These are phyloP conservation scores for Pezicula carpinea DNA, from an alignment of 2,329 filamentous ascomycete genomes.

Conservation along the genomic window DNA sequence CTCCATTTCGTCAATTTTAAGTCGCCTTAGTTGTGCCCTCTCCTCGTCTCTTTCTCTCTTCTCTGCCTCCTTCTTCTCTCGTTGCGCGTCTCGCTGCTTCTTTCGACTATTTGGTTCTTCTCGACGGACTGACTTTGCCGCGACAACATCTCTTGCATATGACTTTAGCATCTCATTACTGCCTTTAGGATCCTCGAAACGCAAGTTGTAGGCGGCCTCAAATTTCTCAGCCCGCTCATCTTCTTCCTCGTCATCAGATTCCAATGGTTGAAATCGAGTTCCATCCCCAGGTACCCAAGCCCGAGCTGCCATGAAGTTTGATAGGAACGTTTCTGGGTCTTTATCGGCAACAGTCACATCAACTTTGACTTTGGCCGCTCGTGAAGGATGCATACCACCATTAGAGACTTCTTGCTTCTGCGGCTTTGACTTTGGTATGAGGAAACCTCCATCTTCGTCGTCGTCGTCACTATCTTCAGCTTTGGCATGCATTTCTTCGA, in stretches of 20 bases:
- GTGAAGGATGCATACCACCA: conserved; percentile 52
- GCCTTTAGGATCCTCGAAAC: conserved; percentile 87
- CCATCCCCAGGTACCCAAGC: conserved; percentile 76
- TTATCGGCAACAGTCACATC: conserved; percentile 76
- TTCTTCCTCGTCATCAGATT: conserved; percentile 78
- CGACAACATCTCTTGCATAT: conserved; percentile 82
- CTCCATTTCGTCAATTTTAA: conserved; percentile 89
- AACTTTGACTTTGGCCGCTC: conserved; percentile 44
- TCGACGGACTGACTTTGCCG: conserved; percentile 77
- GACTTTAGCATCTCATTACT: conserved; percentile 84
- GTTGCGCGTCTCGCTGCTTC: conserved; percentile 73
- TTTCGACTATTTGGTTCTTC: conserved; percentile 76
- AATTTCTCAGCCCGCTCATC: conserved; percentile 76
- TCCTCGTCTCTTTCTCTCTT: conserved; percentile 74
- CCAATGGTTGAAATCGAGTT: conserved; percentile 72
- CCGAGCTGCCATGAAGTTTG: conserved; percentile 87
- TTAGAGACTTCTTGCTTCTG: conserved; percentile 23
- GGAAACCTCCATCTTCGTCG: conserved; percentile 56
- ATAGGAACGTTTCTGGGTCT: conserved; percentile 88
- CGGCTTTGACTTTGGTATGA: conserved; percentile 62
- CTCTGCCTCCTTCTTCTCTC: conserved; percentile 71
- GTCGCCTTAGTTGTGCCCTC: conserved; percentile 74
- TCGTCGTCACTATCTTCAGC: conserved; percentile 43
- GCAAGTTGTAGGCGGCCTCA: conserved; percentile 90
- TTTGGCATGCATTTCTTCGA: conserved; percentile 74